Percentiles rank a stretch among this genome's conserved stretches.
phyloP scores from a whole-genome alignment of 352 stramenopile species.

The Phytophthora litchii region DNA sequence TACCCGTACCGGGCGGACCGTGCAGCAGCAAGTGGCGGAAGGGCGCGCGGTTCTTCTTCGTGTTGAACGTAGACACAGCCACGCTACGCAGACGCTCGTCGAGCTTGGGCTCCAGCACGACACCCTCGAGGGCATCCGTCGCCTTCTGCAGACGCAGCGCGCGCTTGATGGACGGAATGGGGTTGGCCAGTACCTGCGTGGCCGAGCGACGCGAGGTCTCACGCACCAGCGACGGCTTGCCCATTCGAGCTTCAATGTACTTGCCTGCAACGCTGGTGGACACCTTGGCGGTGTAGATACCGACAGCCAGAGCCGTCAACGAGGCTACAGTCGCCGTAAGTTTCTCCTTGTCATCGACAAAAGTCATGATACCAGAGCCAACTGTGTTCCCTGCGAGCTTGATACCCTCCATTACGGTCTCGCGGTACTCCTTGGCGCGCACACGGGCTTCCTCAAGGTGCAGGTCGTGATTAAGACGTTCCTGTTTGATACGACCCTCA shows the following conservation, averaged over 20 bases:
- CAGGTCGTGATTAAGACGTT: slow-evolving; percentile 98
- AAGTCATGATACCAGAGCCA: slow-evolving; percentile 92
- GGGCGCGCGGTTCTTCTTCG: slow-evolving; percentile 97
- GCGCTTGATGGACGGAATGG: slow-evolving; percentile 89
- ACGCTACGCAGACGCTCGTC: slow-evolving; percentile 95
- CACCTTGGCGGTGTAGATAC: slow-evolving; percentile 96
- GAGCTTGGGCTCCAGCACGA: slow-evolving; percentile 95
- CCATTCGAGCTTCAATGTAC: slow-evolving; percentile 96
- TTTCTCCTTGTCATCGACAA: slow-evolving; percentile 96
- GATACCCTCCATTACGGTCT: slow-evolving; percentile 97
- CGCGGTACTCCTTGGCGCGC: slow-evolving; percentile 89
- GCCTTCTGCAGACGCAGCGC: slow-evolving; percentile 89
- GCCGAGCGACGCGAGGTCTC: slow-evolving; percentile 94
- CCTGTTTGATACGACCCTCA: slow-evolving; percentile 95
- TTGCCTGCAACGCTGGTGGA: slow-evolving; percentile 93
- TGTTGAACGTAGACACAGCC: slow-evolving; percentile 97
- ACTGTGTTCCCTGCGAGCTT: slow-evolving; percentile 94
- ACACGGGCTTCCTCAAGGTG: slow-evolving; percentile 96
- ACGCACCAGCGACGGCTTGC: slow-evolving; percentile 97
- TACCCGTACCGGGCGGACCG: slow-evolving; percentile 97
- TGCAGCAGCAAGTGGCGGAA: slow-evolving; percentile 98
- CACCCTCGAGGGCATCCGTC: slow-evolving; percentile 94
- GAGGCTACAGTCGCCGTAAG: slow-evolving; percentile 95
- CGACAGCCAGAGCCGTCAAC: slow-evolving; percentile 93
- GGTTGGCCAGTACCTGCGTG: slow-evolving; percentile 83